A percentile compares a stretch with the other conserved stretches of the same genome.
These are phyloP conservation scores for Oryza punctata DNA, from an alignment of 176 grass and related monocot species.

Conservation along the genomic window DNA sequence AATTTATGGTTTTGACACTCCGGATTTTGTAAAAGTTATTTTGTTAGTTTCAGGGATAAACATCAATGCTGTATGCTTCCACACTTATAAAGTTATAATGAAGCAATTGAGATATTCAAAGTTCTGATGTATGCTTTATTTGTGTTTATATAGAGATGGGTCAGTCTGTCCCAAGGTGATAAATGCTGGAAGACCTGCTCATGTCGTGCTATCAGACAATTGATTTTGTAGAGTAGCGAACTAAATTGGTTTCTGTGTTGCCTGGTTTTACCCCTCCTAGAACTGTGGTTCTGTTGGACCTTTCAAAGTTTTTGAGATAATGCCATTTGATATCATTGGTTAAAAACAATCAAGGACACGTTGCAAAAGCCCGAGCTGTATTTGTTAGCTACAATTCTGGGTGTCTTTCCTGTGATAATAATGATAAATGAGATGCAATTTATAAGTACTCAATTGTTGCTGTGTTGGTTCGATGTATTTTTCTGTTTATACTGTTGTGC, in stretches of 20 bases:
- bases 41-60: not conserved
- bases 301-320: conserved; percentile 16
- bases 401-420: not conserved
- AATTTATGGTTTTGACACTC: conserved; percentile 32
- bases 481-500: not conserved
- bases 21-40: conserved; percentile 44
- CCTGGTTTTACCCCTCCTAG: not conserved
- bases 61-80: conserved; percentile 26
- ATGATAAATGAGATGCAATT: not conserved
- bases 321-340: not conserved
- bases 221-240: conserved; percentile 56
- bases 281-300: not conserved
- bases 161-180: conserved; percentile 85
- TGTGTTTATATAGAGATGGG: conserved; percentile 94
- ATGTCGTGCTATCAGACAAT: conserved; percentile 46
- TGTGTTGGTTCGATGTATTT: not conserved
- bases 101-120: conserved; percentile 15
- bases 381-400: not conserved
- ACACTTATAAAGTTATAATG: conserved; percentile 26
- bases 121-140: conserved; percentile 79
- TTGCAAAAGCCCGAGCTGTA: not conserved
- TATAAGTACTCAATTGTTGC: not conserved
- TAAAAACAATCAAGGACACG: conserved; percentile 26
- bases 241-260: conserved; percentile 13
- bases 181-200: conserved; percentile 52